A percentile compares a stretch with the other conserved stretches of the same genome.
These are phyloP conservation scores for Sphagnum magellanicum DNA, from an alignment of 228 moss, liverwort and hornwort genomes.

Conservation along the genomic window DNA sequence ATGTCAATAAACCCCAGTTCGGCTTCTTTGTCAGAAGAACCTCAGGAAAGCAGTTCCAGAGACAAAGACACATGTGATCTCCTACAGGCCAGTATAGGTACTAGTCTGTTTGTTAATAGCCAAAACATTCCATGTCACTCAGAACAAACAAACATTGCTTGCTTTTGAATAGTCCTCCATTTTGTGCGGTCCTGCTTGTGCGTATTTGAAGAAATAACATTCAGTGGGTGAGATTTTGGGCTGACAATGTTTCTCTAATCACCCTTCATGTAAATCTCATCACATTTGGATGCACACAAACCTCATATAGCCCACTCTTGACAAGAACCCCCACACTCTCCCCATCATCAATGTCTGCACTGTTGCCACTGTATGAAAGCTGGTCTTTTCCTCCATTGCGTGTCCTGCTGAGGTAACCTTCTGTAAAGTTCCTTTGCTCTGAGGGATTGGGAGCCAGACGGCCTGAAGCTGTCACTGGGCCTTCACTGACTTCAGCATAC, in stretches of 20 bases:
- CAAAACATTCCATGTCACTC: too few species aligned
- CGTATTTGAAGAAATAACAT: too few species aligned
- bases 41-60: background rate
- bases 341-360: slow-evolving; percentile 59
- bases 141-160: too few species aligned
- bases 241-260: too few species aligned
- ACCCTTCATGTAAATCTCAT: too few species aligned
- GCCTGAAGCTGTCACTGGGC: slow-evolving; percentile 46
- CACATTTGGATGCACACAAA: slow-evolving; percentile 20
- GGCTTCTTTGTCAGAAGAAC: background rate
- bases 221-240: too few species aligned
- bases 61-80: background rate
- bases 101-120: too few species aligned
- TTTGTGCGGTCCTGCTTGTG: too few species aligned
- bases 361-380: slow-evolving; percentile 21
- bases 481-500: slow-evolving; percentile 89
- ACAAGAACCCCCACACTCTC: slow-evolving; percentile 92
- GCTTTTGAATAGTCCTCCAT: too few species aligned
- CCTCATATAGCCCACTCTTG: slow-evolving; percentile 96
- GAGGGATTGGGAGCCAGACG: slow-evolving; percentile 15
- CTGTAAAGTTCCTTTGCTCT: slow-evolving; percentile 24
- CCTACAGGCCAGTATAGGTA: background rate
- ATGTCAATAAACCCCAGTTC: background rate
- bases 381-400: slow-evolving; percentile 13
- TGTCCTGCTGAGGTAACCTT: slow-evolving; percentile 23